Evolutionary conservation across 192 early-diverging fungal species (phyloP), one percentile per base, ranked within the genome.

Genomic region (Entophlyctis luteolus): DNA sequence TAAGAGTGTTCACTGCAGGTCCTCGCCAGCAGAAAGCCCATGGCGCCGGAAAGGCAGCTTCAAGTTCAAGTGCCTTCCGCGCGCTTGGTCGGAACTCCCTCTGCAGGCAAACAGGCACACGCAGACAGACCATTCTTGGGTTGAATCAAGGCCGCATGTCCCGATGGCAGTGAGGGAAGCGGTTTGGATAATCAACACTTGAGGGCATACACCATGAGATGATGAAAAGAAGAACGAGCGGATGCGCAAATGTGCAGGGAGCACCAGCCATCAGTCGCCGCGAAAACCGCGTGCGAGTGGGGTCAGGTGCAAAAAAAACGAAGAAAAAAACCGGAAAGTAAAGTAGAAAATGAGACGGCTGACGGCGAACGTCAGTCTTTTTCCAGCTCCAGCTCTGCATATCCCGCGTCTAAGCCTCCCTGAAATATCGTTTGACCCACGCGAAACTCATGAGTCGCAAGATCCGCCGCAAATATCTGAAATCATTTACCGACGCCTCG

Each of bases 391-490:
- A 14, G 10, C 12, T 45, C 42, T n/a, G 42, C 10, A n/a, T 10
- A 20, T 53, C 29, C 25, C 50, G 12, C 22, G 25, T 28, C 22
- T 53, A 16, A 20, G 29, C 46, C n/a, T 63, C 5, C 60, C 60
- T 27, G 46, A 63, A 16, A 49, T 63, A 14, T 63, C 60, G 5
- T 49, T 63, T 49, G 60, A 63, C 36, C 42, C 47, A 1, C 8
- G 31, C n/a, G 60, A 63, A 25, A 63, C 60, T 23, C 60, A 63
- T 49, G 60, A 63, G 25, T 6, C 47, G 8, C 42, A 47, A 18
- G 60, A 63, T 49, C 60, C 60, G 22, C 47, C 48, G 4, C 47
- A 34, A 0, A 32, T 63, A 5, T 49, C 46, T 1, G 18, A 63
- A 27, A 31, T 63, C 10, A 63, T 63, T 31, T 63, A 49, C 36